phyloP scores from a whole-genome alignment of 2,329 filamentous ascomycete species.

The Fusarium dimerum region DNA sequence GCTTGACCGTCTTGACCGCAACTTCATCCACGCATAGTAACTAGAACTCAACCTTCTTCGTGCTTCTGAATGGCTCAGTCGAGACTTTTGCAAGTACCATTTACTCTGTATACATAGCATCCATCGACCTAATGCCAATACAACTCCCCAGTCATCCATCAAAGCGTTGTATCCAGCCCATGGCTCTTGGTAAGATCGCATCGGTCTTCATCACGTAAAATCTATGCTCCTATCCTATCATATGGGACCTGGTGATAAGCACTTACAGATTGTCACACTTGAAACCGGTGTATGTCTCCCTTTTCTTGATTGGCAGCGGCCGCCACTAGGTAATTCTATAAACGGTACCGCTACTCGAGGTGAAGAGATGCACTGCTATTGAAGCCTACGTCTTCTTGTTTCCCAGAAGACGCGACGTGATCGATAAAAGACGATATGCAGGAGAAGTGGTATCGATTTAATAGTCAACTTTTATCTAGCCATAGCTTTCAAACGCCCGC shows the following conservation, averaged over 20 bases:
- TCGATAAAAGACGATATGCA: neutral
- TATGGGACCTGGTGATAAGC: too few relatives aligned
- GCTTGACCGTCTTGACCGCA: neutral
- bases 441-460: slow-evolving; percentile 12
- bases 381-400: neutral
- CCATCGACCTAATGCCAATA: neutral
- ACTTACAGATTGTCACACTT: too few relatives aligned
- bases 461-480: slow-evolving; percentile 18
- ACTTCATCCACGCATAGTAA: neutral
- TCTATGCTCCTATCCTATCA: too few relatives aligned
- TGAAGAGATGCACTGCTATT: too few relatives aligned
- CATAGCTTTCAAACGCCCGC: slow-evolving; percentile 16
- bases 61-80: neutral
- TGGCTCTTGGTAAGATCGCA: too few relatives aligned
- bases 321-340: neutral
- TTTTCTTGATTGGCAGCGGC: too few relatives aligned
- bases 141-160: neutral
- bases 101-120: neutral
- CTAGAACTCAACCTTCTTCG: neutral
- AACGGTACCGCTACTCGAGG: too few relatives aligned
- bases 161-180: neutral
- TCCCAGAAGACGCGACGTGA: neutral
- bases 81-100: neutral
- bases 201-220: too few relatives aligned
- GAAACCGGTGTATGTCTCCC: too few relatives aligned